A percentile compares a stretch with the other conserved stretches of the same genome.
Conservation (phyloP, 345 rosid genomes). For the Mangifera indica region DNA sequence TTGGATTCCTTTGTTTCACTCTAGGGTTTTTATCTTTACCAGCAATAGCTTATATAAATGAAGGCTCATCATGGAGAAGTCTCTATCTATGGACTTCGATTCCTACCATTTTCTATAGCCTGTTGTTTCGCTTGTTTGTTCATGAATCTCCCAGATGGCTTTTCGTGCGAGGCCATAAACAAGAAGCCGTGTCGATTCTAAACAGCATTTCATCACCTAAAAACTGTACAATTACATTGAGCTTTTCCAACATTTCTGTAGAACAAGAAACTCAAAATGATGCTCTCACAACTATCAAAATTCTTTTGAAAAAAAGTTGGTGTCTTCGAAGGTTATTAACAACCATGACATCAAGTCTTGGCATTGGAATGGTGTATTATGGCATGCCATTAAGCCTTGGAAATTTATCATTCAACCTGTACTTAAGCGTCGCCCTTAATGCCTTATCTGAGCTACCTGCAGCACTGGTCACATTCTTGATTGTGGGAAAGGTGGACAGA, state of each 20-base stretch:
- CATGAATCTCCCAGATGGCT: constrained; percentile 67
- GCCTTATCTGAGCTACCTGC: constrained; percentile 69
- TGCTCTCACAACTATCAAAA: constrained; percentile 43
- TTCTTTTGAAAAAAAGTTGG: constrained; percentile 47
- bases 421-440: constrained; percentile 55
- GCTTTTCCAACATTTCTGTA: constrained; percentile 33
- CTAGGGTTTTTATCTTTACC: constrained; percentile 58
- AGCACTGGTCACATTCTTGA: constrained; percentile 39
- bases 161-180: constrained; percentile 35
- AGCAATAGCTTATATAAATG: constrained; percentile 21
- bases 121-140: constrained; percentile 32
- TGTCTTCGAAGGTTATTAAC: constrained; percentile 42
- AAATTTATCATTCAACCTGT: constrained; percentile 53
- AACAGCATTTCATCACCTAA: constrained; percentile 36
- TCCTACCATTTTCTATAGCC: constrained; percentile 33
- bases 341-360: constrained; percentile 46
- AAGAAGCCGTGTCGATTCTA: constrained; percentile 47
- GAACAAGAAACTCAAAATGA: constrained; percentile 32
- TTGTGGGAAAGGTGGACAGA: too few species aligned
- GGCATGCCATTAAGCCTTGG: constrained; percentile 71
- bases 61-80: constrained; percentile 34
- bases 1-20: constrained; percentile 45
- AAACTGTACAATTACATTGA: constrained; percentile 12
- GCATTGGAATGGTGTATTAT: constrained; percentile 63
- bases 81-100: constrained; percentile 44